phyloP scores from a whole-genome alignment of 106 monocot genomes.

The Acorus gramineus region DNA sequence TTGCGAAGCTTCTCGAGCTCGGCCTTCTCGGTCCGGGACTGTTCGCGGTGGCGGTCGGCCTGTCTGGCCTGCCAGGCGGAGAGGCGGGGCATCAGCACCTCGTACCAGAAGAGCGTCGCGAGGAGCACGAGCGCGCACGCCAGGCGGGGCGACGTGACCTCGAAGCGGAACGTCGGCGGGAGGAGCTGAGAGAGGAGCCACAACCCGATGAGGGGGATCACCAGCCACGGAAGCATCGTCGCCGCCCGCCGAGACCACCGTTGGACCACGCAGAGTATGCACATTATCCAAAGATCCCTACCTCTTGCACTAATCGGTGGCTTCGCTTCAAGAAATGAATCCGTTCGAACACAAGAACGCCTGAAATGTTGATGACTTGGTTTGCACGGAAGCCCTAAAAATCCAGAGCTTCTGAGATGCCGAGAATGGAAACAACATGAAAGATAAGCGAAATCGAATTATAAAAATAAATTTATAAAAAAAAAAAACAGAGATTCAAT shows the following conservation, averaged over 20 bases:
- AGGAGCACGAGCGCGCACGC: conserved; percentile 54
- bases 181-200: conserved; percentile 62
- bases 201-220: conserved; percentile 39
- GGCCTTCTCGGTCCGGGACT: conserved; percentile 26
- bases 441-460: too few species aligned
- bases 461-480: too few species aligned
- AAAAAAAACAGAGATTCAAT: too few species aligned
- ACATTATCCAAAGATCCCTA: conserved; percentile 32
- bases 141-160: conserved; percentile 58
- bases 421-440: too few species aligned
- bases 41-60: conserved; percentile 42
- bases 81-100: conserved; percentile 48
- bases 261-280: conserved; percentile 70
- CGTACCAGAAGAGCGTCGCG: conserved; percentile 55
- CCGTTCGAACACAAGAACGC: too few species aligned
- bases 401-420: too few species aligned
- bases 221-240: conserved; percentile 68
- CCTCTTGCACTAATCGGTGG: not conserved
- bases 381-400: too few species aligned
- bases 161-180: conserved; percentile 37
- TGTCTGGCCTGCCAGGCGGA: conserved; percentile 46
- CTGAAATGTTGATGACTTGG: too few species aligned
- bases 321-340: too few species aligned
- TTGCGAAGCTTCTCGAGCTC: conserved; percentile 62
- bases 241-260: conserved; percentile 43